Percentiles rank a stretch among this genome's conserved stretches.
Conservation (phyloP, 495 filamentous ascomycete genomes). For the Xylaria grammica region DNA sequence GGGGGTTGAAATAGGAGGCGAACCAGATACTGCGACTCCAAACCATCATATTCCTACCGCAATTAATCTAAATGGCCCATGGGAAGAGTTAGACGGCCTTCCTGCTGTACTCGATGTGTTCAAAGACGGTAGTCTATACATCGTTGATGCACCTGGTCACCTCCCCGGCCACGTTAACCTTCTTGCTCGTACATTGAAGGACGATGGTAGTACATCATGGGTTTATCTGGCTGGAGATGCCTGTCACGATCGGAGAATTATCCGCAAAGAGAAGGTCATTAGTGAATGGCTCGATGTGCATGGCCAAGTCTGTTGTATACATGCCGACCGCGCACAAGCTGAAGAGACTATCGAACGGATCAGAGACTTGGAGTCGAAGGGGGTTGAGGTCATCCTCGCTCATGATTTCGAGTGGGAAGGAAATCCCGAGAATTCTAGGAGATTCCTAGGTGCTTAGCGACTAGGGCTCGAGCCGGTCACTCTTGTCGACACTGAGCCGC, state of each 20-base stretch:
- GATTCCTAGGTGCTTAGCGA: constrained; percentile 37
- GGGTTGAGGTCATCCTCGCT: constrained; percentile 49
- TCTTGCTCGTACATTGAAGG: constrained; percentile 28
- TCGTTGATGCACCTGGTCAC: constrained; percentile 53
- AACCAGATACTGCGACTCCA: background rate
- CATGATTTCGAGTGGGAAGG: constrained; percentile 51
- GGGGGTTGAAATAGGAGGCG: too few relatives aligned
- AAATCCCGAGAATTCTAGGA: constrained; percentile 37
- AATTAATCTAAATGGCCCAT: constrained; percentile 22
- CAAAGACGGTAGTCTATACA: constrained; percentile 41
- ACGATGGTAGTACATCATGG: constrained; percentile 21
- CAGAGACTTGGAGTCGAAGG: constrained; percentile 32
- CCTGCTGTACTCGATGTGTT: constrained; percentile 48
- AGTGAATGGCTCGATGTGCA: constrained; percentile 45
- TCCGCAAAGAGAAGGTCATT: constrained; percentile 45
- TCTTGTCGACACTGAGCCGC: too few relatives aligned
- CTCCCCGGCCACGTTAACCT: constrained; percentile 52
- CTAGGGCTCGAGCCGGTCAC: too few relatives aligned
- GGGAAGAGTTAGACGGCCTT: constrained; percentile 33
- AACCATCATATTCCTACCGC: background rate
- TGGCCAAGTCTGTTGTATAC: constrained; percentile 44
- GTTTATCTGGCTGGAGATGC: constrained; percentile 53
- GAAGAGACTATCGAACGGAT: constrained; percentile 43
- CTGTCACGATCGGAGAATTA: constrained; percentile 48
- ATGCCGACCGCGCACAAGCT: constrained; percentile 38